Base-by-base conservation (phyloP, 768 basidiomycete genomes). In the Kwoniella shandongensis region DNA sequence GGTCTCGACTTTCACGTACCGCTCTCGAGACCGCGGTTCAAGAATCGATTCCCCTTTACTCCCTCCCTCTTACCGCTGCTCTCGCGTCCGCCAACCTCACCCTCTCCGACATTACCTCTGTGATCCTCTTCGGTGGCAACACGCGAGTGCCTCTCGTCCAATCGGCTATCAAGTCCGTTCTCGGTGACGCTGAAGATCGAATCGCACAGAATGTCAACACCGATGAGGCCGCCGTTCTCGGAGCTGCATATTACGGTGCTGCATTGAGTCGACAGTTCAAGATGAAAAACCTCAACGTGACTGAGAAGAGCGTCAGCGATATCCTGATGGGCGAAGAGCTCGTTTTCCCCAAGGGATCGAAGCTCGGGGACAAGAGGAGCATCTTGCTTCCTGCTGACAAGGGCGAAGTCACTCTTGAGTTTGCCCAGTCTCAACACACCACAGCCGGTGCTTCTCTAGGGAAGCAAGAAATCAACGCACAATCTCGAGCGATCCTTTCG, bases 181-280 rank as follows among this genome's bases (percentile, higher is more conserved):
- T 93, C 51, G 91, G 91, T 72, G 85, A 87, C 83, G 87, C 75
- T 59, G 87, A 82, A 15, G 83, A 86, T 50, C 90, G 89, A 77
- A 87, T 98, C 55, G 90, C 94, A 4, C 81, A 87, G 70, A 98
- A 97, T 65, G 89, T 99, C 59, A 98, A 99, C 74, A 87, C 94
- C 0, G 96, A 98, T 73, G 96, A 99, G 78, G 89, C 91, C 0
- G 89, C 88, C 23, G 94, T 97, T 18, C 83, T 99, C 41, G 91
- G 88, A 40, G 92, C 94, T 22, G 94, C 89, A 1, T 85, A 96
- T 46, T 86, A 94, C 61, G 96, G 93, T 15, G 94, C 96, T 3
- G 81, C 84, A 22, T 82, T 93, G 25, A 91, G 88, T 64, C 81
- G 87, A 38, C 89, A 89, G 69, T 98, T 96, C 82, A 88, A 88